Evolutionary conservation across 805 yeast genomes (phyloP).

Genomic region (Ogataea haglerorum): DNA sequence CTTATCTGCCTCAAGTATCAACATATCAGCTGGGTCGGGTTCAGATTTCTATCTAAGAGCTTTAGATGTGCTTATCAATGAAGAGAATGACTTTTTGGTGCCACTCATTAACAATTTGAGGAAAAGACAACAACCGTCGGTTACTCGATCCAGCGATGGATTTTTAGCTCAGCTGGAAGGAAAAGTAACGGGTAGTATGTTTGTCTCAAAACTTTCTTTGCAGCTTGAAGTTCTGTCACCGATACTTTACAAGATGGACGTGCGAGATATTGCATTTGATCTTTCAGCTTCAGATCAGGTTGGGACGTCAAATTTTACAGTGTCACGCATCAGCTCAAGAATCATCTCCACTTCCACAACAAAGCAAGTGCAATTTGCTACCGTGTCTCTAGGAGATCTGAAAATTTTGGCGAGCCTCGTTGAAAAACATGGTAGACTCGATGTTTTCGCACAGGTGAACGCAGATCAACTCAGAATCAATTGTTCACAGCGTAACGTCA

Average conservation of each 20-base stretch:
- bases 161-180: conserved; percentile 2
- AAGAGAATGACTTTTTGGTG: conserved; percentile 25
- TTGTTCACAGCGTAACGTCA: conserved; percentile 11
- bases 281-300: conserved; percentile 12
- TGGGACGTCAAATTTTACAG: conserved; percentile 6
- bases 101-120: conserved; percentile 15
- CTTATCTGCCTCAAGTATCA: conserved; percentile 13
- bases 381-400: conserved; percentile 8
- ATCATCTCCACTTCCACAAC: conserved; percentile 7
- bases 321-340: conserved; percentile 9
- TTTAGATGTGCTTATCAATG: conserved; percentile 19
- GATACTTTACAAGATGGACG: conserved; percentile 16
- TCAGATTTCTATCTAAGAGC: conserved; percentile 20
- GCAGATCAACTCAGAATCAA: conserved; percentile 18
- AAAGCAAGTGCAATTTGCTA: conserved; percentile 11
- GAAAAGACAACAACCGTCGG: background rate
- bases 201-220: conserved; percentile 10
- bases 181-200: conserved; percentile 6
- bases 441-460: conserved; percentile 8
- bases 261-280: conserved; percentile 11
- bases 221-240: conserved; percentile 18
- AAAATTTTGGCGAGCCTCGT: conserved; percentile 2
- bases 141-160: background rate
- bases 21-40: conserved; percentile 21
- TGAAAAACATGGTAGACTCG: background rate